phyloP scores from a whole-genome alignment of 805 yeast species.

The Tetrapisispora nanseiensis region DNA sequence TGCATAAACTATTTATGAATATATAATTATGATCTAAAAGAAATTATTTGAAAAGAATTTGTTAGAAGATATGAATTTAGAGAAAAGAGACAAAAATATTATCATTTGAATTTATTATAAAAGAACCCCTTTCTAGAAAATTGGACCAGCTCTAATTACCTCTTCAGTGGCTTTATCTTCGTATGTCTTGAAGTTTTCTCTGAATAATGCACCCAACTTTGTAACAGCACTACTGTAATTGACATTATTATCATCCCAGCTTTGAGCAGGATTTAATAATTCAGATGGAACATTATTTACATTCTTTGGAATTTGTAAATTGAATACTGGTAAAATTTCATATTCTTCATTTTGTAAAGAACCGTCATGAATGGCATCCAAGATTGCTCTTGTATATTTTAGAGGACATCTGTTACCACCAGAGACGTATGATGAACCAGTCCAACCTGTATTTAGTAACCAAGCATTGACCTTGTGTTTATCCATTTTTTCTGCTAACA shows the following conservation, averaged over 20 bases:
- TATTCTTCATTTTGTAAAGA: conserved; percentile 68
- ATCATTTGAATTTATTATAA: too few relatives aligned
- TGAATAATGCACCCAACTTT: conserved; percentile 65
- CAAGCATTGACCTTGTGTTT: conserved; percentile 87
- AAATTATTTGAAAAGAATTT: too few relatives aligned
- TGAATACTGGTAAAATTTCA: conserved; percentile 80
- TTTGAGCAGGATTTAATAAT: conserved; percentile 74
- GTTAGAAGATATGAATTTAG: too few relatives aligned
- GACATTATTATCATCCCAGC: conserved; percentile 49
- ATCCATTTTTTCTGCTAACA: conserved; percentile 86
- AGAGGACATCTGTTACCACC: conserved; percentile 98
- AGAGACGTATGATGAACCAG: conserved; percentile 80
- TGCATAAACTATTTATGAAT: too few relatives aligned
- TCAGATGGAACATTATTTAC: conserved; percentile 71
- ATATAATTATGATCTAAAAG: too few relatives aligned
- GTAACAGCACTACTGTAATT: conserved; percentile 43
- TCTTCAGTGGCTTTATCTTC: conserved; percentile 72
- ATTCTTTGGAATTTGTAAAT: conserved; percentile 74
- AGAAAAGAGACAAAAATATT: too few relatives aligned
- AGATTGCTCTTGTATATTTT: conserved; percentile 93
- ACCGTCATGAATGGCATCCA: conserved; percentile 91
- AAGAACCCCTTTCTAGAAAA: too few relatives aligned
- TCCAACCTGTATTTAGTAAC: conserved; percentile 98
- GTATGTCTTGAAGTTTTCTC: conserved; percentile 81
- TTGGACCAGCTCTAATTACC: conserved; percentile 90